phyloP scores from a whole-genome alignment of 108 stramenopile species.

The Skeletonema potamos region DNA sequence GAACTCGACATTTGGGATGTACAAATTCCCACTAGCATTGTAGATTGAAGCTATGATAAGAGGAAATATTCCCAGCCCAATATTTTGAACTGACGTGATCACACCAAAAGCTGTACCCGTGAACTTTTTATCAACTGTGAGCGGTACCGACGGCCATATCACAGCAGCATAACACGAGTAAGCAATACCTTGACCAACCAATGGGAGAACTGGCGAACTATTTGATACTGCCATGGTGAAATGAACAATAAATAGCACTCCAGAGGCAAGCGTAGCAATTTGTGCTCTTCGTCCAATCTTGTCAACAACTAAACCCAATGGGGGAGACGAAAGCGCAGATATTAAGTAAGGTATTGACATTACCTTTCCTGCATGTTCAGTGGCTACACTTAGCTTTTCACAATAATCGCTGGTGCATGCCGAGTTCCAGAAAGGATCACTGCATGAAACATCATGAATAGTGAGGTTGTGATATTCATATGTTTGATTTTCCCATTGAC shows the following conservation, averaged over 20 bases:
- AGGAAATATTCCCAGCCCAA: constrained; percentile 63
- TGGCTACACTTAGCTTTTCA: constrained; percentile 18
- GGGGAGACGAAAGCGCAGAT: constrained; percentile 47
- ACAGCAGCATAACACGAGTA: constrained; percentile 64
- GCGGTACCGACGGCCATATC: constrained; percentile 69
- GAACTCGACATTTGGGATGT: constrained; percentile 62
- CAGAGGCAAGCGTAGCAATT: constrained; percentile 45
- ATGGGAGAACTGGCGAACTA: constrained; percentile 40
- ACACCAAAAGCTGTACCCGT: constrained; percentile 66
- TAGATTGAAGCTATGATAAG: constrained; percentile 50
- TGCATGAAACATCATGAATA: constrained; percentile 48
- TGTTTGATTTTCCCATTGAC: constrained; percentile 13
- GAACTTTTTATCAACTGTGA: constrained; percentile 48
- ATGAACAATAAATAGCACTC: constrained; percentile 49
- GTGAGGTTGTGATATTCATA: constrained; percentile 28
- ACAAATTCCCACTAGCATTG: constrained; percentile 12
- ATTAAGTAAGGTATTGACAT: constrained; percentile 68
- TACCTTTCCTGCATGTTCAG: constrained; percentile 46
- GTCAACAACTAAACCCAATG: constrained; percentile 64
- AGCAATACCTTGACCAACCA: constrained; percentile 62
- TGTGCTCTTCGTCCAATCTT: constrained; percentile 51
- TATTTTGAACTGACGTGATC: constrained; percentile 63
- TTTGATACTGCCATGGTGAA: constrained; percentile 24
- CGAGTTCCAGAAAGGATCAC: constrained; percentile 45
- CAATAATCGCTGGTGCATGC: constrained; percentile 55